A percentile compares a stretch with the other conserved stretches of the same genome.
phyloP scores from a whole-genome alignment of 78 protist genomes.

The Dictyostelium intermedium region DNA sequence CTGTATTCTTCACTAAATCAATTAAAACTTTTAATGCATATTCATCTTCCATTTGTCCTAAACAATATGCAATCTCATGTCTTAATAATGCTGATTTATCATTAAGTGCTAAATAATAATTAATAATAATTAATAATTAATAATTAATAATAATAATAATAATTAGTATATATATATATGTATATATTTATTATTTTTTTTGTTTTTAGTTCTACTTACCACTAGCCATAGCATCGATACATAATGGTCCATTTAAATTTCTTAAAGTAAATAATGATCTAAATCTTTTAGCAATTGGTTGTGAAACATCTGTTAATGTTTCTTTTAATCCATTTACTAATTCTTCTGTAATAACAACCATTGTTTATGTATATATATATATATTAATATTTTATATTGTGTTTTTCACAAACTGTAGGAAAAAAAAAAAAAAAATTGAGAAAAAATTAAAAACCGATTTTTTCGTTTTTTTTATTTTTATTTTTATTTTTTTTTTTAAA shows the following conservation, averaged over 20 bases:
- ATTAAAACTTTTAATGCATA: constrained; percentile 37
- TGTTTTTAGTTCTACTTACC: not conserved
- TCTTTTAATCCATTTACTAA: constrained; percentile 3
- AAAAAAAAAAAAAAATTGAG: not conserved
- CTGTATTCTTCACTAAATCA: constrained; percentile 12
- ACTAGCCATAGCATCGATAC: constrained; percentile 45
- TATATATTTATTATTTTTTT: not conserved
- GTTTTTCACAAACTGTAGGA: not conserved
- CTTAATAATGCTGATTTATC: constrained; percentile 76
- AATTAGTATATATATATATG: no score
- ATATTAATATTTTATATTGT: not conserved
- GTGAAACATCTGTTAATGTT: constrained; percentile 23
- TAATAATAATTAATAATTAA: not conserved
- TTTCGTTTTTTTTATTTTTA: not conserved
- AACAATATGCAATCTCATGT: constrained; percentile 91
- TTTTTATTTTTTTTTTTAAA: not conserved
- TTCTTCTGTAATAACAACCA: constrained; percentile 10
- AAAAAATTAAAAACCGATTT: not conserved
- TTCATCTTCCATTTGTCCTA: constrained; percentile 86
- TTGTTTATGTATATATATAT: not conserved
- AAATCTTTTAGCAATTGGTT: constrained; percentile 79
- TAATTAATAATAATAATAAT: not conserved
- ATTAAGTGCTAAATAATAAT: not conserved
- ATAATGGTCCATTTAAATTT: constrained; percentile 40
- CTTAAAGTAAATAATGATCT: constrained; percentile 71